Evolutionary conservation across 306 rosid species (phyloP), one percentile per base, ranked within the genome.

Genomic region (Cyclanthera cordifolia): DNA sequence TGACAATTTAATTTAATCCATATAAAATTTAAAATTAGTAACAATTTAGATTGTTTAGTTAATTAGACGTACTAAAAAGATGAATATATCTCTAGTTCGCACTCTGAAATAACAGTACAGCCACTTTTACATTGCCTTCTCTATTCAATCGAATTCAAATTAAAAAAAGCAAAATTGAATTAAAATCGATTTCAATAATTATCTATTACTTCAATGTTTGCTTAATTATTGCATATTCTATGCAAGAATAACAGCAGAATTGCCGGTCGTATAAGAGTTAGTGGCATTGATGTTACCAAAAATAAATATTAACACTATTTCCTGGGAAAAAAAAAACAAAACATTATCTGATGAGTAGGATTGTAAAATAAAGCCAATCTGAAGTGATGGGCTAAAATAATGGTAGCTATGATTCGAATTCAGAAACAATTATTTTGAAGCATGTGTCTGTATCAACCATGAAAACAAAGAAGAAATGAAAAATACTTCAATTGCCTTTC

Each of bases 161-260:
- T n/a, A n/a, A n/a, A n/a, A n/a, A n/a, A n/a, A n/a, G n/a, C n/a
- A n/a, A n/a, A n/a, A n/a, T n/a, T n/a, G n/a, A n/a, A n/a, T n/a
- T n/a, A n/a, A n/a, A n/a, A n/a, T n/a, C n/a, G 45, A 49, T 16
- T 57, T 57, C 43, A 57, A 57, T 57, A 57, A 57, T 57, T 28
- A 57, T 28, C 13, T 2, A 57, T 57, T 28, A 7, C 41, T 28
- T 57, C 16, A 57, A 16, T 16, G 45, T 28, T 57, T 16, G 45
- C 65, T 4, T 20, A 57, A 57, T 57, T 57, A 57, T 57, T 57
- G 65, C 23, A 28, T 57, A 17, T 30, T 28, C 65, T 8, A 21
- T 7, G 32, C 19, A 28, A 57, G 45, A 57, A 57, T 16, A 28
- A 57, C 65, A 55, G 4, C 17, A 25, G n/a, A 55, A 55, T 55